A percentile compares a stretch with the other conserved stretches of the same genome.
Conservation (phyloP, 2,329 filamentous ascomycete genomes). For the Venturia asperata region DNA sequence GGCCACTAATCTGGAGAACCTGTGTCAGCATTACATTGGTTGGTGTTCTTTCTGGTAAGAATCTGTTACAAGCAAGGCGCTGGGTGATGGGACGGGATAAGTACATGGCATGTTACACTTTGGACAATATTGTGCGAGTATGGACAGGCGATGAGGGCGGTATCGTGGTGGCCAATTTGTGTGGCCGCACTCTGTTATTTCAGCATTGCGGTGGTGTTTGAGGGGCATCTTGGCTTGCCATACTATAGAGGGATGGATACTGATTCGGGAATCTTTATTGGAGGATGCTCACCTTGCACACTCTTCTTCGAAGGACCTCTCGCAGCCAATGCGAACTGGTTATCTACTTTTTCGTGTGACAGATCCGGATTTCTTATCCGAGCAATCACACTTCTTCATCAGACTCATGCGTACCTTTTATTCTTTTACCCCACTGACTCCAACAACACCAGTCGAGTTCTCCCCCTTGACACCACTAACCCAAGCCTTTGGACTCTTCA, state of each 20-base stretch:
- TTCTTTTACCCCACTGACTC: background rate
- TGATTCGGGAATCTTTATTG: background rate
- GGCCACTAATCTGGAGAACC: constrained; percentile 92
- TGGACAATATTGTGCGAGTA: background rate
- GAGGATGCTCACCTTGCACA: background rate
- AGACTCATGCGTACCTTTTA: background rate
- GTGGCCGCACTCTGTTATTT: background rate
- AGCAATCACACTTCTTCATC: too few species aligned
- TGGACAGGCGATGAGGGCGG: background rate
- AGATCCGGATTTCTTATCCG: too few species aligned
- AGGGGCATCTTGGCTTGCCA: background rate
- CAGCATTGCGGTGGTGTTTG: constrained; percentile 12
- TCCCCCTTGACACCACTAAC: constrained; percentile 2
- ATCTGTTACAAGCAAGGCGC: constrained; percentile 2
- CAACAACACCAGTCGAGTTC: background rate
- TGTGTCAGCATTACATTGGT: constrained; percentile 98
- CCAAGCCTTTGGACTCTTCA: constrained; percentile 24
- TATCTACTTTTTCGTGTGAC: too few species aligned
- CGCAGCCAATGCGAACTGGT: too few species aligned
- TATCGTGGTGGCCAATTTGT: background rate
- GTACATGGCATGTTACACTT: background rate
- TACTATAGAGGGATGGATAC: background rate
- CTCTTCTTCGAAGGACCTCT: background rate
- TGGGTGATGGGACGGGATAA: background rate
- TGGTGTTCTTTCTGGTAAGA: constrained; percentile 95